Base-by-base conservation (phyloP, 441 rosid species). In the Viola pubescens region DNA sequence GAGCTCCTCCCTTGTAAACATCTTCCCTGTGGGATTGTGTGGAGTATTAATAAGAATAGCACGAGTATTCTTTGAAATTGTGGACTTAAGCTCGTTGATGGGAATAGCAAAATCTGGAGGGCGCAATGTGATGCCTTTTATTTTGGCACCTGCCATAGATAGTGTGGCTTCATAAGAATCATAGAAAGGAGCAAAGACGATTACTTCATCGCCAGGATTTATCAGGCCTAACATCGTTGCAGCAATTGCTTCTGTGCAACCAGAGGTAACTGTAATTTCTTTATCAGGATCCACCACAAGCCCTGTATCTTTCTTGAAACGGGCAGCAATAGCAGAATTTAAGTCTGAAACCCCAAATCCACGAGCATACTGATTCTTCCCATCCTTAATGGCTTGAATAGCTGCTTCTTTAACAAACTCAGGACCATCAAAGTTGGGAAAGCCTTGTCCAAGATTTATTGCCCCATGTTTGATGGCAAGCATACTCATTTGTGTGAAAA, bases 341-440 rank as follows among this genome's bases (percentile, higher is more conserved):
- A 85, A 77, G 4, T 84, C 84, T n/a, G 87, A 84, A 74, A 86
- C 13, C 3, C 98, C 97, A 65, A 71, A 60, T 39, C 86, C 97
- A 52, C 95, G 95, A 19, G 98, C 98, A 70, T 91, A 89, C 74
- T 91, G 97, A 72, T 91, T 89, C 70, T 87, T 91, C 55, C 94
- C 95, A 12, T 89, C 94, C 72, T 52, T 81, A 47, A 91, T 79
- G 55, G 98, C 97, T 71, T 82, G 94, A 61, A 89, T 81, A 3
- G 97, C 98, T 9, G 88, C 95, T 68, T 91, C 94, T 75, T 92
- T 87, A 10, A 92, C 87, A 71, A 91, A 92, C n/a, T 89, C 95
- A n/a, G 95, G 97, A 65, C 97, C 97, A 53, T 89, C 98, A 49
- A 89, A 91, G 74, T 87, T 89, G n/a, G 98, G 97, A 63, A 91